Percentiles rank a stretch among this genome's conserved stretches.
These are phyloP conservation scores for Suillus placidus DNA, from an alignment of 768 basidiomycete species.

Conservation along the genomic window DNA sequence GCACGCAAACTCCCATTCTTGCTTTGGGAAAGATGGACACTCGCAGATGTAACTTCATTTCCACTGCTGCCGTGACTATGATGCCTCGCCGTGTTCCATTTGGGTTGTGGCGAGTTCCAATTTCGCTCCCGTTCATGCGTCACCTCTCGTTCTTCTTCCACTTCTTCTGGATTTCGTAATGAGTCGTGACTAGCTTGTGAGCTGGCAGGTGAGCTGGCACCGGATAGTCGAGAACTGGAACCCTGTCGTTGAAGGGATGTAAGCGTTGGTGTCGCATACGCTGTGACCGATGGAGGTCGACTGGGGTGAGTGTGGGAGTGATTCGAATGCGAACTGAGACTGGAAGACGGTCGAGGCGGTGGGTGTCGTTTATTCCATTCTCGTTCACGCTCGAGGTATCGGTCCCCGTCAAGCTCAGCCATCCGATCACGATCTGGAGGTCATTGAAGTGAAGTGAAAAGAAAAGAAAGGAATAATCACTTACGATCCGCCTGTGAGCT, in stretches of 20 bases:
- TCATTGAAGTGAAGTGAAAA: background rate
- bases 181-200: slow-evolving; percentile 38
- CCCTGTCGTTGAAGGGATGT: slow-evolving; percentile 36
- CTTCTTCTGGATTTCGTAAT: slow-evolving; percentile 34
- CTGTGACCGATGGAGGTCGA: slow-evolving; percentile 43
- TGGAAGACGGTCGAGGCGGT: slow-evolving; percentile 46
- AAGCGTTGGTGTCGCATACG: slow-evolving; percentile 37
- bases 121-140: slow-evolving; percentile 64
- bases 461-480: slow-evolving; percentile 20
- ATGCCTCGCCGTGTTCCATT: slow-evolving; percentile 43
- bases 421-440: slow-evolving; percentile 48
- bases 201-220: slow-evolving; percentile 46
- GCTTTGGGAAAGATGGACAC: slow-evolving; percentile 14
- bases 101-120: slow-evolving; percentile 69
- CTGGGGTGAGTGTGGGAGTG: slow-evolving; percentile 39
- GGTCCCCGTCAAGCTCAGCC: slow-evolving; percentile 46
- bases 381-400: slow-evolving; percentile 50
- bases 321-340: slow-evolving; percentile 41
- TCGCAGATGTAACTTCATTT: slow-evolving; percentile 18
- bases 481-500: slow-evolving; percentile 57
- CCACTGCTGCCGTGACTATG: slow-evolving; percentile 14
- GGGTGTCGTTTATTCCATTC: slow-evolving; percentile 56
- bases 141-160: slow-evolving; percentile 34
- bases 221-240: slow-evolving; percentile 25
- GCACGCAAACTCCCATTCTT: slow-evolving; percentile 19